Base-by-base conservation (phyloP, 106 monocot genomes). In the Phalaenopsis equestris region DNA sequence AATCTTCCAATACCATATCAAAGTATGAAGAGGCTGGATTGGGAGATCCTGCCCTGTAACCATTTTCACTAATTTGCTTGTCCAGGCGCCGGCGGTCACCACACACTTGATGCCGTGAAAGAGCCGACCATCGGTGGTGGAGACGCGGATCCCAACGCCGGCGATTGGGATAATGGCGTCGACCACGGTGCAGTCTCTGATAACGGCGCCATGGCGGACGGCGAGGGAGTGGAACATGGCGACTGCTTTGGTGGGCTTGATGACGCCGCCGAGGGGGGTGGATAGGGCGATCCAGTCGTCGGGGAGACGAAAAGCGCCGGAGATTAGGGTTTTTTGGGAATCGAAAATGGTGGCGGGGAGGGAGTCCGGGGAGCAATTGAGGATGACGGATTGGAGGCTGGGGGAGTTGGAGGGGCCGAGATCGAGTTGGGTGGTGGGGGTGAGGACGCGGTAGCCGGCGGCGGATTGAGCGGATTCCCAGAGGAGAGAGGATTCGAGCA, bases 201-300 rank as follows among this genome's bases (percentile, higher is more conserved):
- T 39, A 15, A 89, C 79, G 5, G 93, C 92, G 3, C 98, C 94
- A 0, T 41, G 49, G 17, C 56, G 78, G 15, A 74, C 37, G 30
- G 98, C 90, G 21, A 94, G 86, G 10, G 86, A 14, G 55, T 94
- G 95, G 79, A 99, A 99, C 98, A 99, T 95, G 61, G 98, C 86
- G 38, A 95, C 91, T 6, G 98, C 92, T 77, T 99, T 96, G 39
- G 91, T 93, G 58, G 96, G 88, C 85, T 88, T 89, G 80, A 96
- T 85, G 37, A 93, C 82, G 14, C 96, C 96, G 16, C 88, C 93
- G 21, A 81, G 41, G 49, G 86, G 83, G 21, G 87, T 86, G 14
- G 46, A 73, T 3, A 87, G 78, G 3, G 86, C 98, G 15, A 86
- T 82, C 94, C 93, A 94, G 46, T 82, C 86, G 4, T 83, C 85